Percentiles rank a stretch among this genome's conserved stretches.
These are phyloP conservation scores for Metarhizium robertsii DNA, from an alignment of 2,329 filamentous ascomycete genomes.

Conservation along the genomic window DNA sequence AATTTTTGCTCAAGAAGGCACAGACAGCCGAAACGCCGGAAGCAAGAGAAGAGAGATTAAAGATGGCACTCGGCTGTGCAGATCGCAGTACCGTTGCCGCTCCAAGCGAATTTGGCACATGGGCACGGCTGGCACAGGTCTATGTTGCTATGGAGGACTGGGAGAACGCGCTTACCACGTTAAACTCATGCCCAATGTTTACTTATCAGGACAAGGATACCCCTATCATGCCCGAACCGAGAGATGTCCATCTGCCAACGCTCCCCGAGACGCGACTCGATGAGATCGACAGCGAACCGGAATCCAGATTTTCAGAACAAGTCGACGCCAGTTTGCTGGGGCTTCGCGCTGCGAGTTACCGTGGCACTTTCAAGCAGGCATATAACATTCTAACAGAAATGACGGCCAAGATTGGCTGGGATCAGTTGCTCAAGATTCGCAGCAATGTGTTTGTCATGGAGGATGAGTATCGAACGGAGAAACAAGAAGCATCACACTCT, in stretches of 20 bases:
- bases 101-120: conserved; percentile 93
- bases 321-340: conserved; percentile 81
- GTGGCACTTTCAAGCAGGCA: conserved; percentile 90
- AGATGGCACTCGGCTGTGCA: conserved; percentile 84
- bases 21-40: conserved; percentile 42
- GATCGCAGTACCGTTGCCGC: conserved; percentile 92
- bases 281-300: conserved; percentile 88
- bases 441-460: conserved; percentile 99
- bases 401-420: conserved; percentile 95
- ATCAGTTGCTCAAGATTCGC: conserved; percentile 85
- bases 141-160: conserved; percentile 93
- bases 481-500: conserved; percentile 48
- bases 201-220: conserved; percentile 98
- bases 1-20: conserved; percentile 84
- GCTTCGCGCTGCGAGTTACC: conserved; percentile 80
- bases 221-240: conserved; percentile 86
- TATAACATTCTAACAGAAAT: conserved; percentile 93
- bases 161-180: conserved; percentile 87
- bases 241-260: conserved; percentile 77
- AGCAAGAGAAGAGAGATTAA: conserved; percentile 57
- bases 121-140: conserved; percentile 86
- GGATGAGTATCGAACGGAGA: conserved; percentile 91
- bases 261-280: conserved; percentile 84
- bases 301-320: conserved; percentile 70
- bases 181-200: conserved; percentile 99